phyloP scores from a whole-genome alignment of 768 basidiomycete species.

The Trametes cubensis region DNA sequence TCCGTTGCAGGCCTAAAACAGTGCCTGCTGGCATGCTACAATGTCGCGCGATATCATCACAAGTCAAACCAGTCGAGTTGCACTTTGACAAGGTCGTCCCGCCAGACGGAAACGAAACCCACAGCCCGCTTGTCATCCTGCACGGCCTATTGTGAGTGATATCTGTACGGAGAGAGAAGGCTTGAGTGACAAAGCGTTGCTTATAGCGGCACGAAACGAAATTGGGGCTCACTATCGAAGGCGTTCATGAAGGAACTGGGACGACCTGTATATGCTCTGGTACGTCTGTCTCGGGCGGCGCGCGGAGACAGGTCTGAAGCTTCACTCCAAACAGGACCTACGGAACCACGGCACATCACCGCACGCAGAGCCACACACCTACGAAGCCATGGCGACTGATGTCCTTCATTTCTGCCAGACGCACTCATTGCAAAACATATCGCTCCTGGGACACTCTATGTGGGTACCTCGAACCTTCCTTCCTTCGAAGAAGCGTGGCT shows the following conservation, averaged over 20 bases:
- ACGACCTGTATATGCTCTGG: conserved; percentile 75
- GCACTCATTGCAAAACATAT: conserved; percentile 58
- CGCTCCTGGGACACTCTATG: conserved; percentile 91
- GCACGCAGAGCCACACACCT: conserved; percentile 72
- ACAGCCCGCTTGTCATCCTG: conserved; percentile 36
- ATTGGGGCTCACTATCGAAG: conserved; percentile 84
- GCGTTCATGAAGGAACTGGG: conserved; percentile 66
- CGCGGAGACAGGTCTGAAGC: neutral
- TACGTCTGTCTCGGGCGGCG: conserved; percentile 34
- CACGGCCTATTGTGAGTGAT: conserved; percentile 40
- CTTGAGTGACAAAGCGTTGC: conserved; percentile 9
- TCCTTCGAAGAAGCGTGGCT: neutral
- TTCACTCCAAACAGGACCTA: conserved; percentile 57
- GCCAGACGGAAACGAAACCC: conserved; percentile 31
- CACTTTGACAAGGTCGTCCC: conserved; percentile 33
- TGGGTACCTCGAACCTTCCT: conserved; percentile 40
- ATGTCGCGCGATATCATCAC: conserved; percentile 1
- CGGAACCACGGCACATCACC: conserved; percentile 90
- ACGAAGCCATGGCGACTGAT: conserved; percentile 79
- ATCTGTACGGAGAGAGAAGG: neutral
- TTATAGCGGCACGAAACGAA: conserved; percentile 81
- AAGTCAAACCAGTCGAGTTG: conserved; percentile 27
- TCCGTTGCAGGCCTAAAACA: neutral
- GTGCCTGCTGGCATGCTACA: neutral
- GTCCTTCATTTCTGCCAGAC: conserved; percentile 65